phyloP scores from a whole-genome alignment of 2,329 filamentous ascomycete species.

The Monosporascus sp. region DNA sequence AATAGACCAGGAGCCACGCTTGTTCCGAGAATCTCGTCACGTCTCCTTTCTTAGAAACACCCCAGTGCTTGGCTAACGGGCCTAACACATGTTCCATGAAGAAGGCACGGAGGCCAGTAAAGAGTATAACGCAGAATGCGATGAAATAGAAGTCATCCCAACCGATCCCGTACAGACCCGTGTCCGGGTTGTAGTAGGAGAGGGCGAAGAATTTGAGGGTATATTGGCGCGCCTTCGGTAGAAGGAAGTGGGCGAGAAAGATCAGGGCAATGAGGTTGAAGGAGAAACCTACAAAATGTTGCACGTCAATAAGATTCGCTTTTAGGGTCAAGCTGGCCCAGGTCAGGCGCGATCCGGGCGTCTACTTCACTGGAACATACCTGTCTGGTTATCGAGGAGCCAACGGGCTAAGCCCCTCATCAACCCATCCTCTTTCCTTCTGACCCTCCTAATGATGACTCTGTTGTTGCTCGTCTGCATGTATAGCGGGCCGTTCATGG shows the following conservation, averaged over 20 bases:
- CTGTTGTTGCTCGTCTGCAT: slow-evolving; percentile 50
- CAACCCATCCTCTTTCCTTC: slow-evolving; percentile 57
- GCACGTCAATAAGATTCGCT: slow-evolving; percentile 11
- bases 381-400: slow-evolving; percentile 75
- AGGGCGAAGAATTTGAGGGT: slow-evolving; percentile 87
- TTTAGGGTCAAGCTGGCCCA: neutral
- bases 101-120: slow-evolving; percentile 79
- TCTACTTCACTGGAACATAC: slow-evolving; percentile 42
- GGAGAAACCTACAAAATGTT: slow-evolving; percentile 58
- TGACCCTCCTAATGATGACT: slow-evolving; percentile 51
- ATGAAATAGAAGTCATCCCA: slow-evolving; percentile 76
- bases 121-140: slow-evolving; percentile 70
- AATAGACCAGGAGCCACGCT: slow-evolving; percentile 85
- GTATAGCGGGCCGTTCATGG: slow-evolving; percentile 53
- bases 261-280: slow-evolving; percentile 81
- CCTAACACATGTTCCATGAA: slow-evolving; percentile 83
- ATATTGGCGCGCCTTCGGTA: slow-evolving; percentile 71
- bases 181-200: slow-evolving; percentile 69
- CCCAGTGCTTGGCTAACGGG: slow-evolving; percentile 67
- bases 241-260: slow-evolving; percentile 73
- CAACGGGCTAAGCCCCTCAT: slow-evolving; percentile 58
- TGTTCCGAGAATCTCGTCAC: slow-evolving; percentile 87
- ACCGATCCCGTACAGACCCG: slow-evolving; percentile 69
- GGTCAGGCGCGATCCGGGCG: neutral
- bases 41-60: slow-evolving; percentile 71